Evolutionary conservation across 305 asterid genomes (phyloP).

Genomic region (Nicotiana rustica): DNA sequence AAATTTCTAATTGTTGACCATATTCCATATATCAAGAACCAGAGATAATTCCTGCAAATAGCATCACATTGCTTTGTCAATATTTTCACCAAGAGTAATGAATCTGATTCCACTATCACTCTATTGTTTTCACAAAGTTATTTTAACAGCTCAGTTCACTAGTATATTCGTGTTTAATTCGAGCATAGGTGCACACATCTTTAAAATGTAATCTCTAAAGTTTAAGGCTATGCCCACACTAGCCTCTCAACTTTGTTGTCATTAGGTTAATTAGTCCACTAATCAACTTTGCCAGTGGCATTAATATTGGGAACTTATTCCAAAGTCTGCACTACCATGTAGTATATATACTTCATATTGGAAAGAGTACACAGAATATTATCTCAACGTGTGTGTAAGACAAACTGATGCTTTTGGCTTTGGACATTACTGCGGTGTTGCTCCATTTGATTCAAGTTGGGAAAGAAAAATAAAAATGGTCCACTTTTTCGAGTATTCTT

Average conservation of each 20-base stretch:
- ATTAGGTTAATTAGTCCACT: not conserved
- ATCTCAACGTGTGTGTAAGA: constrained; percentile 23
- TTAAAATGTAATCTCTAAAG: no score
- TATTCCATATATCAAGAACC: not conserved
- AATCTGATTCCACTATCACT: not conserved
- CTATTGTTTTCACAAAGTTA: not conserved
- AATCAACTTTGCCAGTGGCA: not conserved
- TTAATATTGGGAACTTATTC: constrained; percentile 27
- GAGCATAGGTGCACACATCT: no score
- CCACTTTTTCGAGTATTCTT: constrained; percentile 38
- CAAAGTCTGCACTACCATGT: not conserved
- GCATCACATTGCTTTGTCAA: not conserved
- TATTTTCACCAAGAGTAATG: not conserved
- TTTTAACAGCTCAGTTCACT: not conserved
- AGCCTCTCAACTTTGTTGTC: not conserved
- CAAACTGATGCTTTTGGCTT: constrained; percentile 43
- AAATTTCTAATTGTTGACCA: not conserved
- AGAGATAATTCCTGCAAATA: not conserved
- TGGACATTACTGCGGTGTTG: constrained; percentile 45
- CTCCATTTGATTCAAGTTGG: constrained; percentile 48
- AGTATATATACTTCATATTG: constrained; percentile 22
- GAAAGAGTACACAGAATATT: constrained; percentile 11
- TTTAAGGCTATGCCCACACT: no score
- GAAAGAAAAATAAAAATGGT: constrained; percentile 40
- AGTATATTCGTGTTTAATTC: no score